A percentile compares a stretch with the other conserved stretches of the same genome.
phyloP scores from a whole-genome alignment of 2,329 filamentous ascomycete genomes.

The Zymoseptoria passerinii region DNA sequence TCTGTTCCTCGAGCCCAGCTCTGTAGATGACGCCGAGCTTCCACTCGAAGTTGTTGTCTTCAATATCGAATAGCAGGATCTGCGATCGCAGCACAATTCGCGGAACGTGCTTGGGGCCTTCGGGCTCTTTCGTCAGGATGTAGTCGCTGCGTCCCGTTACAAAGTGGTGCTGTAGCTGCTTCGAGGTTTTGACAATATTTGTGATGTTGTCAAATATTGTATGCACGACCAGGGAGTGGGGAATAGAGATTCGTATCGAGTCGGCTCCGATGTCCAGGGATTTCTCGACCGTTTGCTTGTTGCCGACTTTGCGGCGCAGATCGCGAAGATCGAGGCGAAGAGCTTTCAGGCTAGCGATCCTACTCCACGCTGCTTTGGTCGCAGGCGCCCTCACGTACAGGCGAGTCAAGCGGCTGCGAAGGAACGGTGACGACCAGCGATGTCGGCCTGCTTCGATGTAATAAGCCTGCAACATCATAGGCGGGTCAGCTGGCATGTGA shows the following conservation, averaged over 20 bases:
- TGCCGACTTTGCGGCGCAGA: constrained; percentile 56
- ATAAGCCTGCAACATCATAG: constrained; percentile 82
- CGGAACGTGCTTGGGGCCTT: constrained; percentile 77
- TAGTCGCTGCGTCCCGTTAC: constrained; percentile 81
- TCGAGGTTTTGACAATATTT: constrained; percentile 76
- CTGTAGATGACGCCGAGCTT: constrained; percentile 92
- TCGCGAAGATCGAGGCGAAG: constrained; percentile 74
- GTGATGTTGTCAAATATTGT: constrained; percentile 88
- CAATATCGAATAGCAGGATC: constrained; percentile 80
- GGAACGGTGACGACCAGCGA: constrained; percentile 76
- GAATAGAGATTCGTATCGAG: constrained; percentile 77
- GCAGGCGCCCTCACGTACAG: constrained; percentile 81
- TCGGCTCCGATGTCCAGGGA: constrained; percentile 79
- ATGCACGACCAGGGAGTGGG: constrained; percentile 83
- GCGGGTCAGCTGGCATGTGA: constrained; percentile 79
- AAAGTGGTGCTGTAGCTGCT: constrained; percentile 91
- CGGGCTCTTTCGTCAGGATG: constrained; percentile 74
- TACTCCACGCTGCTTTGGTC: constrained; percentile 75
- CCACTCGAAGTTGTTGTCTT: constrained; percentile 96
- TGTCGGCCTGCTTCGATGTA: constrained; percentile 74
- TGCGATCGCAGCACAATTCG: constrained; percentile 75
- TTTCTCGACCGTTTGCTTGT: constrained; percentile 57
- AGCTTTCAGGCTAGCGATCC: constrained; percentile 74
- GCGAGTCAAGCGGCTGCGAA: constrained; percentile 68
- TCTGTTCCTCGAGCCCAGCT: constrained; percentile 78